Base-by-base conservation (phyloP, 768 basidiomycete genomes). In the Panaeolus papilionaceus region DNA sequence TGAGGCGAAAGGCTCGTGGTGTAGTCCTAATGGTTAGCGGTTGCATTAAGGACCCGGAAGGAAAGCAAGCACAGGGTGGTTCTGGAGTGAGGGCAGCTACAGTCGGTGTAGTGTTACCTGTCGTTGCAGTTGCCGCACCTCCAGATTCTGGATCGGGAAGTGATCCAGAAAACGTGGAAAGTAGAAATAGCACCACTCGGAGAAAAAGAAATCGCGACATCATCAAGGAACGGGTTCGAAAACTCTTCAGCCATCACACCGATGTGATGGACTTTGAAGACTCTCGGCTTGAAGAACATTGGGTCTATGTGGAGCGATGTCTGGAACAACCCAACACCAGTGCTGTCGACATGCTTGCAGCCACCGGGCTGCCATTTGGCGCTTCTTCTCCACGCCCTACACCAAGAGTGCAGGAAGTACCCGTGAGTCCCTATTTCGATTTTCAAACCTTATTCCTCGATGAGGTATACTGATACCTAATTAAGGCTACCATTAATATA, bases 251-350 rank as follows among this genome's bases (percentile, higher is more conserved):
- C 33, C 26, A 58, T 16, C 54, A 58, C 54, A 11, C 33, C 16
- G 28, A 12, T 58, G 28, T 6, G 54, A 58, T 58, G 26, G 54
- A 33, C 5, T 58, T 58, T 7, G 28, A 28, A 8, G 33, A 37
- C 54, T 37, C 54, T 33, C 26, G 54, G 54, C 54, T 58, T 16
- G 54, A 58, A 58, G 54, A 58, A 37, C 54, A 58, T 12, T 58
- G 54, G 54, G 54, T 58, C 9, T 58, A 58, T 33, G 54, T 58
- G 54, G 54, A 58, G 54, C 54, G 28, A 37, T 58, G 54, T 28
- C 54, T 58, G 1, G 54, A 58, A 12, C 54, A 58, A 6, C 54
- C 54, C 7, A 58, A 58, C 54, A 58, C 54, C 33, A 58, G 54
- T 58, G 54, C 54, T 16, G 14, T 58, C 12, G 54, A 58, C 54